phyloP scores from a whole-genome alignment of 768 basidiomycete genomes.

The Pulveroboletus sp. region DNA sequence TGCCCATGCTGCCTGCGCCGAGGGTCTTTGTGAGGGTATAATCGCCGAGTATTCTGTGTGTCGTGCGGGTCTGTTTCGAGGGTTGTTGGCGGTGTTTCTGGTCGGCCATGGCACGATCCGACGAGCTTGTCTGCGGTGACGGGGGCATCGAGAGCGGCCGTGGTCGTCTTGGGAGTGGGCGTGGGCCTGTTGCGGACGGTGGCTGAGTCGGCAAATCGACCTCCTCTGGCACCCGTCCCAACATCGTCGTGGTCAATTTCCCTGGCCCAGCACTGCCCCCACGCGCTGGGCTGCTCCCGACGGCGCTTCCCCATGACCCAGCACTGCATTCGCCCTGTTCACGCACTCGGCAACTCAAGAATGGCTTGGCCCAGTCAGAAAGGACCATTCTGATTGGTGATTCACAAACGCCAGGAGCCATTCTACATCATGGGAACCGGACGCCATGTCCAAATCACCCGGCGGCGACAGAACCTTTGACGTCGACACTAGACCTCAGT shows the following conservation, averaged over 20 bases:
- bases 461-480: too few species aligned
- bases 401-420: too few species aligned
- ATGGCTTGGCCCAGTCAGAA: too few species aligned
- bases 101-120: slow-evolving; percentile 29
- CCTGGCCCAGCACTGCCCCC: slow-evolving; percentile 36
- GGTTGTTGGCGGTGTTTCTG: slow-evolving; percentile 30
- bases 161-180: slow-evolving; percentile 42
- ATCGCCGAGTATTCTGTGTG: slow-evolving; percentile 75
- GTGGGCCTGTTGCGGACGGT: slow-evolving; percentile 21
- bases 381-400: too few species aligned
- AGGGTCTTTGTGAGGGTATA: slow-evolving; percentile 96
- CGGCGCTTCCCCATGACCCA: too few species aligned
- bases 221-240: slow-evolving; percentile 53
- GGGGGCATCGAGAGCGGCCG: slow-evolving; percentile 78
- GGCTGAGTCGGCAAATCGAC: slow-evolving; percentile 27
- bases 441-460: too few species aligned
- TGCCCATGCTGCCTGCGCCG: slow-evolving; percentile 98
- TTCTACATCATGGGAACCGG: too few species aligned
- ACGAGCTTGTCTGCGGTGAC: slow-evolving; percentile 30
- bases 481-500: too few species aligned
- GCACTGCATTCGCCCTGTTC: slow-evolving; percentile 3
- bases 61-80: slow-evolving; percentile 33
- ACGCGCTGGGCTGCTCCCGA: slow-evolving; percentile 2
- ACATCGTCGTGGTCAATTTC: slow-evolving; percentile 41
- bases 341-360: too few species aligned